phyloP scores from a whole-genome alignment of 805 yeast genomes.

The Lachancea sp. region DNA sequence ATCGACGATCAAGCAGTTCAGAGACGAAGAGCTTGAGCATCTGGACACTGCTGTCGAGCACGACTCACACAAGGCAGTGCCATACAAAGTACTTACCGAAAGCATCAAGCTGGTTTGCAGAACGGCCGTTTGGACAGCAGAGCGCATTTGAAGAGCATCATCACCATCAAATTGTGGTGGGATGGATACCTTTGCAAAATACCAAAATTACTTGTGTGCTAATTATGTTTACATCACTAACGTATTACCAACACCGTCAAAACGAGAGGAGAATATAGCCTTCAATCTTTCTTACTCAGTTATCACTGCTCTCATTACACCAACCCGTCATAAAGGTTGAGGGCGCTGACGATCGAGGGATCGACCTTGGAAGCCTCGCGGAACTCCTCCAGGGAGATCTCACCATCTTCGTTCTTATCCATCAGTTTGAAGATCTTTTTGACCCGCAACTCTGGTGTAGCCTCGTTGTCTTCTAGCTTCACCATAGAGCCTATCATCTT shows the following conservation, averaged over 20 bases:
- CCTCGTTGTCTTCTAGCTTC: slow-evolving; percentile 77
- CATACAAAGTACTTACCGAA: slow-evolving; percentile 84
- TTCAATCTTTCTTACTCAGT: not conserved
- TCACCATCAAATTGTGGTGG: no score
- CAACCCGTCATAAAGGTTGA: slow-evolving; percentile 74
- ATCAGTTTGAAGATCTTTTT: slow-evolving; percentile 69
- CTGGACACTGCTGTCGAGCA: slow-evolving; percentile 86
- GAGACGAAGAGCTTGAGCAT: slow-evolving; percentile 95
- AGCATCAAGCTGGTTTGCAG: slow-evolving; percentile 75
- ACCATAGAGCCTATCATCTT: slow-evolving; percentile 96
- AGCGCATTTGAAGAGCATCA: slow-evolving; percentile 46
- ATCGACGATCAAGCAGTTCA: slow-evolving; percentile 59
- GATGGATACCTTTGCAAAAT: no score
- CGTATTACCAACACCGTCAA: not conserved
- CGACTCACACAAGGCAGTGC: slow-evolving; percentile 90
- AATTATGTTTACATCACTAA: slow-evolving; percentile 2
- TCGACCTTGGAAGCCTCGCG: slow-evolving; percentile 73
- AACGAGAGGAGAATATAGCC: no score
- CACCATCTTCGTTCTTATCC: slow-evolving; percentile 65
- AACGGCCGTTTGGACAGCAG: slow-evolving; percentile 90
- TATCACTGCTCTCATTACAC: slow-evolving; percentile 37
- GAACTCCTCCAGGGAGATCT: slow-evolving; percentile 78
- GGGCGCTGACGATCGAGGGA: slow-evolving; percentile 66
- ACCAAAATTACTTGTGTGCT: not conserved
- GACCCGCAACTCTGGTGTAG: slow-evolving; percentile 84